Evolutionary conservation across 768 basidiomycete genomes (phyloP), one percentile per base, ranked within the genome.

Genomic region (Amanita muscaria): DNA sequence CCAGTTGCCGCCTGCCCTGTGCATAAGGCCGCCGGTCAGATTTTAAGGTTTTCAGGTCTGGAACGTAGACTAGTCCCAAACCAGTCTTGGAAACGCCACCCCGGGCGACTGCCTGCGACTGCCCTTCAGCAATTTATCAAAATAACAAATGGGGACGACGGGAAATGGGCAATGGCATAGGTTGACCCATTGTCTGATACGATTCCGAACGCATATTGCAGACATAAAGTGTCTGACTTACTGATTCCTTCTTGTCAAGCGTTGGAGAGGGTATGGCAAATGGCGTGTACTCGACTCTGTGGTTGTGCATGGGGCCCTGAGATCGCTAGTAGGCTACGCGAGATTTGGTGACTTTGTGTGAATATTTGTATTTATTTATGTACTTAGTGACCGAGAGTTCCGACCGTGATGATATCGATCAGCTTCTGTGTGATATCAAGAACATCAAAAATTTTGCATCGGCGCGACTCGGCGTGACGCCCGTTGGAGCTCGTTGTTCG

Each of bases 171-270:
- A 66, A 62, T 83, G 83, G 54, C 61, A 59, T 37, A 76, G 62
- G 56, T 88, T 83, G 7, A 80, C 70, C 79, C 79, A 88, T 56
- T 77, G 71, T 19, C 84, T 54, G 21, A n/a, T n/a, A n/a, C n/a
- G n/a, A n/a, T n/a, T n/a, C n/a, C 80, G 80, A 44, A 85, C 64
- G 51, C 73, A 81, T 18, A 46, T 54, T 56, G 29, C 12, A 22
- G 24, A 1, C 10, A 31, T 9, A 29, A 9, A 7, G 27, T 5
- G 7, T 3, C 6, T 3, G 8, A 31, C 44, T 45, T 34, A 45
- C 44, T 45, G 19, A 38, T 45, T 11, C 34, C 33, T 5, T 22
- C n/a, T 29, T 14, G 16, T 29, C 18, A 16, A 31, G 16, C n/a
- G 36, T 19, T 14, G 39, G 16, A 11, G 27, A 18, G 22, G 36